These are phyloP conservation scores for Coleophoma eucalyptorum DNA, from an alignment of 2,329 filamentous ascomycete genomes.

Conservation along the genomic window DNA sequence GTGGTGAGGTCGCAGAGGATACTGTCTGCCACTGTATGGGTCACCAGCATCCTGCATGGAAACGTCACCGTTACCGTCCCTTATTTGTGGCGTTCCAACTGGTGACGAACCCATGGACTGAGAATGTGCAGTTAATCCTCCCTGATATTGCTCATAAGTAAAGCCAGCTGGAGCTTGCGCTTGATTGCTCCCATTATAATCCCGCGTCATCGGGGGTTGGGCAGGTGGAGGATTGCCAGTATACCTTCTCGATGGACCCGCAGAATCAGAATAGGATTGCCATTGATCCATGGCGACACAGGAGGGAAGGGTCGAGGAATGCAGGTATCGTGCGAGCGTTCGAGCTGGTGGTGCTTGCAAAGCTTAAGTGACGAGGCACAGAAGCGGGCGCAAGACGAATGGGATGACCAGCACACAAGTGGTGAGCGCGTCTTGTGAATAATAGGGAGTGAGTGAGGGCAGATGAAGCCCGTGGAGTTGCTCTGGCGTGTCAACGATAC, in stretches of 20 bases:
- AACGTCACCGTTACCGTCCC: constrained; percentile 72
- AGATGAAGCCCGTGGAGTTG: constrained; percentile 19
- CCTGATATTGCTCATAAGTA: constrained; percentile 66
- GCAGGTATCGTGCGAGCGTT: constrained; percentile 1
- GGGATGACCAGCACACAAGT: constrained; percentile 8
- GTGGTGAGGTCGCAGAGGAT: constrained; percentile 74
- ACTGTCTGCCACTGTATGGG: constrained; percentile 81
- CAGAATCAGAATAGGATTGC: constrained; percentile 64
- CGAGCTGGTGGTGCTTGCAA: constrained; percentile 1
- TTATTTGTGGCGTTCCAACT: constrained; percentile 52
- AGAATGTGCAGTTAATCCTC: constrained; percentile 35
- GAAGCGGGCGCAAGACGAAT: neutral
- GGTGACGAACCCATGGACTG: constrained; percentile 56
- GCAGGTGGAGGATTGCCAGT: constrained; percentile 44
- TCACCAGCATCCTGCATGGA: constrained; percentile 86
- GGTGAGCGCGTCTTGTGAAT: constrained; percentile 18
- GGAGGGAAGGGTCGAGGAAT: constrained; percentile 3
- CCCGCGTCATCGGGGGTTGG: constrained; percentile 43
- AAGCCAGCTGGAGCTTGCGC: constrained; percentile 54
- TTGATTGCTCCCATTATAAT: constrained; percentile 38
- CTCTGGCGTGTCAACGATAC: constrained; percentile 23
- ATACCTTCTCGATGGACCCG: constrained; percentile 61
- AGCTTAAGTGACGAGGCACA: neutral
- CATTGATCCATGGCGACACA: constrained; percentile 54
- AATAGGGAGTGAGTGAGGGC: constrained; percentile 16